These are phyloP conservation scores for Colletotrichum gigasporum DNA, from an alignment of 2,329 filamentous ascomycete genomes.

Conservation along the genomic window DNA sequence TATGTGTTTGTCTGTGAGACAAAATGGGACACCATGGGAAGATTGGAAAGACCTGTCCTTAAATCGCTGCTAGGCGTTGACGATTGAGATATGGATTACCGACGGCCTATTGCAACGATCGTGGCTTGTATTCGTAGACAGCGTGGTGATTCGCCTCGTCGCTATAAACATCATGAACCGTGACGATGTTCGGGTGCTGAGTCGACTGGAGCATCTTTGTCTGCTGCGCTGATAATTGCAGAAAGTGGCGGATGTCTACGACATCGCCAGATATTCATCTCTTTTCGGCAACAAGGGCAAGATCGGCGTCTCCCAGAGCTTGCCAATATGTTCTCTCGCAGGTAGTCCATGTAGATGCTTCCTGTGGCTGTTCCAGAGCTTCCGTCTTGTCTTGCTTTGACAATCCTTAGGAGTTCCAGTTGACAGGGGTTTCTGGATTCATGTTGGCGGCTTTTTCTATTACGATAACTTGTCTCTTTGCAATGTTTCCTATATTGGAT, in stretches of 20 bases:
- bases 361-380: not conserved
- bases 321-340: not conserved
- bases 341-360: not conserved
- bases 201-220: not conserved
- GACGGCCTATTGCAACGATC: not conserved
- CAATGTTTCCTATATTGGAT: too few species aligned
- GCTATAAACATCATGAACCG: not conserved
- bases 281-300: not conserved
- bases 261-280: not conserved
- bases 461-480: too few species aligned
- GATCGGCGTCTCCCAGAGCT: not conserved
- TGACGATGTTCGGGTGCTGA: not conserved
- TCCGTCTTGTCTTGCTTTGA: slow-evolving; percentile 2
- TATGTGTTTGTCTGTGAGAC: not conserved
- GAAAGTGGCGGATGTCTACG: not conserved
- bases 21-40: not conserved
- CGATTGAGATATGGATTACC: not conserved
- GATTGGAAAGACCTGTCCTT: not conserved
- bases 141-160: not conserved
- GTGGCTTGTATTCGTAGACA: not conserved
- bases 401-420: not conserved
- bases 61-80: not conserved
- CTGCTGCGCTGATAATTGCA: not conserved
- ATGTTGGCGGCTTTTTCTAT: too few species aligned
- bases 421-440: not conserved